These are phyloP conservation scores for Sonneratia caseolaris DNA, from an alignment of 345 rosid species.

Conservation along the genomic window DNA sequence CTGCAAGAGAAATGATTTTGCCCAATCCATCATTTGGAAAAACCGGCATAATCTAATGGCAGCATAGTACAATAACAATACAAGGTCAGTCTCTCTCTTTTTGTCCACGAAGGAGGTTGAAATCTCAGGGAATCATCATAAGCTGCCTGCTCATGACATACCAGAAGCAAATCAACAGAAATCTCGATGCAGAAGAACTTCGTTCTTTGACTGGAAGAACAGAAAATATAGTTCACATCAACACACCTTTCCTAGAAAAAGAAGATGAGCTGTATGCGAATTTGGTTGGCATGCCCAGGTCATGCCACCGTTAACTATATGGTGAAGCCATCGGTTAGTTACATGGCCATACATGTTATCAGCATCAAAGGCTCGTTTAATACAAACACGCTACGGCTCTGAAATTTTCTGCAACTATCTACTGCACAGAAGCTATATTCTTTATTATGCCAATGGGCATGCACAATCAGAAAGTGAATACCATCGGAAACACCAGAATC, in stretches of 20 bases:
- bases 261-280: not conserved
- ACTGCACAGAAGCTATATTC: not conserved
- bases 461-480: not conserved
- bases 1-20: conserved; percentile 22
- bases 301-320: not conserved
- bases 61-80: not conserved
- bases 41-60: not conserved
- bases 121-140: not conserved
- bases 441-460: not conserved
- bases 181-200: no score
- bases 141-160: not conserved
- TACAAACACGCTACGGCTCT: not conserved
- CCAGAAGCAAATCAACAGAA: not conserved
- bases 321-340: not conserved
- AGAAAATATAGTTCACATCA: not conserved
- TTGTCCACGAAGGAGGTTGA: not conserved
- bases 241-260: not conserved
- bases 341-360: not conserved
- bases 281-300: not conserved
- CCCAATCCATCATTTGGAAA: not conserved
- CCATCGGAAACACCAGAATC: not conserved
- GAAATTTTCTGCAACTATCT: not conserved
- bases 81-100: not conserved
- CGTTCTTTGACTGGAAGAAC: no score
- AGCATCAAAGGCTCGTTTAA: not conserved